Evolutionary conservation across 2,329 filamentous ascomycete genomes (phyloP), one percentile per base, ranked within the genome.

Genomic region (Magnaporthiopsis rhizophila): DNA sequence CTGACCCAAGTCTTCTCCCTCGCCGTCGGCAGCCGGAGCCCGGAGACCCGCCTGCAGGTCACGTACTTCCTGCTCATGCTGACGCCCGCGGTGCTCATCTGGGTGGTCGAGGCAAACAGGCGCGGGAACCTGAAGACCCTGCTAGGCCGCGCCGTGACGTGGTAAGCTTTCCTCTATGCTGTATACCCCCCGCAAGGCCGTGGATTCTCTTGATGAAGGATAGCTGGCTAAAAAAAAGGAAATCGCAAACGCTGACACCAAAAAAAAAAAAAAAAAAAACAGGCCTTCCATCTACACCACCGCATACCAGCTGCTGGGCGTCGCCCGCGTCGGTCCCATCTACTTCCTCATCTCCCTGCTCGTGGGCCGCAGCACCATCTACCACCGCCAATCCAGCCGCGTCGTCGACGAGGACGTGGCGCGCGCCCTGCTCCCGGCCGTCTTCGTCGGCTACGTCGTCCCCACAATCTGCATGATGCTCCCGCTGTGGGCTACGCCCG

Each of bases 381-480:
- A 64, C 50, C n/a, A 57, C 1, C 65, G 65, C 58, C 62, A 60
- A 2, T 58, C 61, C 3, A 63, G 59, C 3, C 65, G 65, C 12
- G 24, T 56, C n/a, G 53, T 66, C 15, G 60, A 59, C 2, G 24
- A 36, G 21, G 24, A 38, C 45, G 18, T 36, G 34, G 65, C 65
- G 26, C 63, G 57, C 36, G 62, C 50, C 15, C 32, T 68, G 24
- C 61, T 69, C 3, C 34, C 62, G 24, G 62, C 66, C 4, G 9
- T 63, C 3, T 28, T 65, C n/a, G 3, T 67, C 15, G 66, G 62
- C 60, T 68, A 64, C 57, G 58, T 58, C 56, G 61, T 69, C 50
- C 68, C 68, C 2, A 67, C 67, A 0, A 18, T 61, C 0, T 64
- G 68, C 13, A 66, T 68, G 66, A 67, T 65, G 24, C 21, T 66